Evolutionary conservation across 2,329 filamentous ascomycete genomes (phyloP).

Genomic region (Magnaporthiopsis rhizophila): DNA sequence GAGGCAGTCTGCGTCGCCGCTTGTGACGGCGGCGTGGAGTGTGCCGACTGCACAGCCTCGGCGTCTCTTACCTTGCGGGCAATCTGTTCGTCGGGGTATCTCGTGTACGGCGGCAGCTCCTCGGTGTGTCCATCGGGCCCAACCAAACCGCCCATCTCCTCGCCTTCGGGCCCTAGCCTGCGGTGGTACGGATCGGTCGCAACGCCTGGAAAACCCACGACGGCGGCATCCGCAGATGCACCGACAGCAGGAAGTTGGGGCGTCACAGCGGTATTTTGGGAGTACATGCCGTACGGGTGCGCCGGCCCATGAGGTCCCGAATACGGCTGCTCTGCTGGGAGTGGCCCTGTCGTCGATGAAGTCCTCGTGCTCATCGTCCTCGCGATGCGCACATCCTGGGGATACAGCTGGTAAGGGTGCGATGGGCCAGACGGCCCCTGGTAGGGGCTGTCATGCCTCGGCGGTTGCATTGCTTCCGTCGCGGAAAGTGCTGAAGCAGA

Average conservation of each 20-base stretch:
- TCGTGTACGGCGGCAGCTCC: conserved; percentile 82
- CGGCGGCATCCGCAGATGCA: conserved; percentile 30
- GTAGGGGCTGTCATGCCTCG: conserved; percentile 52
- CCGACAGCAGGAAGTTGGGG: conserved; percentile 21
- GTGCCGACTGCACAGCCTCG: not conserved
- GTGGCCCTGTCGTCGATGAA: conserved; percentile 31
- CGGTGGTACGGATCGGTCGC: conserved; percentile 57
- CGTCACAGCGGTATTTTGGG: conserved; percentile 65
- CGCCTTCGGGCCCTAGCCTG: conserved; percentile 68
- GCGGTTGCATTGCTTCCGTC: conserved; percentile 26
- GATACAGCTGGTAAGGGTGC: conserved; percentile 79
- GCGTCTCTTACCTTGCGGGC: conserved; percentile 41
- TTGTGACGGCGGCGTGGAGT: not conserved
- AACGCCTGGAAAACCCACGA: conserved; percentile 69
- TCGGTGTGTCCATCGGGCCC: conserved; percentile 85
- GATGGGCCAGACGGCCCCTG: conserved; percentile 65
- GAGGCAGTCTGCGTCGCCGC: conserved; percentile 10
- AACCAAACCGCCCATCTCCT: conserved; percentile 80
- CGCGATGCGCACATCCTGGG: conserved; percentile 66
- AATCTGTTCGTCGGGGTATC: conserved; percentile 71
- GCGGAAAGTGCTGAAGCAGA: conserved; percentile 25
- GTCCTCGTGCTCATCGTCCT: conserved; percentile 61
- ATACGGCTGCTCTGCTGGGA: conserved; percentile 35
- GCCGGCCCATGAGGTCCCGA: conserved; percentile 58
- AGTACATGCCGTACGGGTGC: conserved; percentile 81